Base-by-base conservation (phyloP, 306 rosid genomes). In the Medicago truncatula region DNA sequence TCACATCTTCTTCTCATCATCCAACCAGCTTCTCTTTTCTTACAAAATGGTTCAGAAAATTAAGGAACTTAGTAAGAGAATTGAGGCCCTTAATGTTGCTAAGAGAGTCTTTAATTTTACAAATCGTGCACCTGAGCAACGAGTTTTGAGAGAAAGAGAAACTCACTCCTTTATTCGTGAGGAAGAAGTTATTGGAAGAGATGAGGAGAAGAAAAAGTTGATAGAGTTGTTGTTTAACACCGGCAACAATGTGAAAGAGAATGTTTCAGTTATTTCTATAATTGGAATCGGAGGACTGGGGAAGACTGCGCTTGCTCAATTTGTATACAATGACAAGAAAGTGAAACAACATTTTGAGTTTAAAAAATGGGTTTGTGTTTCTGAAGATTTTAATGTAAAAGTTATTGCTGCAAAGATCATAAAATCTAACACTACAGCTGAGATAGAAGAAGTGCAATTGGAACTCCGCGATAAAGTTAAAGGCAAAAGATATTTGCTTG, bases 221-320 rank as follows among this genome's bases (percentile, higher is more conserved):
- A 0, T 70, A 1, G 31, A 20, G 8, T 1, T 9, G 67, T 3
- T 78, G 5, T 13, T 47, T 23, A 17, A 47, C 6, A 43, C 63
- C 14, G 9, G 3, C 15, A 3, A 34, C 8, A 3, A 34, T 8
- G 12, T 9, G 9, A 9, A 60, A 3, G 31, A 70, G 38, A 34
- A 34, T 34, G 38, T 34, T 34, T 34, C 38, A 34, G 0, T 78
- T 12, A 70, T 78, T 69, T 66, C 82, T 1, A 47, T 78, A 1
- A 31, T 78, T 59, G 82, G 82, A 3, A 6, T 46, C 9, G 71
- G 76, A 7, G 76, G 82, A 59, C 28, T 70, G 8, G 76, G 82
- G 16, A 78, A 78, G 67, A 78, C 82, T 12, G 1, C 76, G 7
- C 54, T 78, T 58, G 76, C 71, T 56, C 70, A 65, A 36, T 28